Base-by-base conservation (phyloP, 179 eudicot species). In the Carnegiea gigantea region DNA sequence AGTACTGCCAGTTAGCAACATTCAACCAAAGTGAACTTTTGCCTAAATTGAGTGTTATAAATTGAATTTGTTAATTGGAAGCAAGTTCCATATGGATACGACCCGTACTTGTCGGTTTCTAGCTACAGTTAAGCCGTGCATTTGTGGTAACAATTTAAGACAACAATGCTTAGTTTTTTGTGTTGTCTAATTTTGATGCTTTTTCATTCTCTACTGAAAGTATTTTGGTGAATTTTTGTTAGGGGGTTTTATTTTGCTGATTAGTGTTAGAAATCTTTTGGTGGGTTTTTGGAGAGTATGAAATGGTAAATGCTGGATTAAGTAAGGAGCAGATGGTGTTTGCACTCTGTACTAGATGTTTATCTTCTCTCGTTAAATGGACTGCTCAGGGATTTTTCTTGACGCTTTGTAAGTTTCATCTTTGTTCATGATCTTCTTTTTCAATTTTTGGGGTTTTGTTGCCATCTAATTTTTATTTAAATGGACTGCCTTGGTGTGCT, bases 281-380 rank as follows among this genome's bases (percentile, higher is more conserved):
- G 92, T 78, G 85, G 57, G 96, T 92, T 54, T 83, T 90, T 77
- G 98, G 97, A 57, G 99, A 96, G 86, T 88, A 90, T 84, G 98
- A 92, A 51, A 79, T 87, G 88, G 86, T 79, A 15, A 84, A 83
- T 80, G 77, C 80, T 78, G 95, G 96, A 77, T 30, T 90, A 40
- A 84, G 51, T 65, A 92, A 82, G 85, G 93, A 89, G 82, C 88
- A 92, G 75, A 90, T 96, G 90, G 90, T 88, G 82, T 70, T 84
- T 36, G 85, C 81, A 65, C 80, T 94, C 12, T 87, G 9, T 87
- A 83, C 89, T 83, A 92, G 95, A 82, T 92, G 85, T 83, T 86
- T 88, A 18, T 88, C 88, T 33, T 85, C 97, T 67, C 83, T 92
- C 9, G 51, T 92, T 74, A 26, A 91, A 75, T 97, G 88, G 64